Conservation (phyloP, 2,329 filamentous ascomycete species). For the Arthrobotrys conoides region DNA sequence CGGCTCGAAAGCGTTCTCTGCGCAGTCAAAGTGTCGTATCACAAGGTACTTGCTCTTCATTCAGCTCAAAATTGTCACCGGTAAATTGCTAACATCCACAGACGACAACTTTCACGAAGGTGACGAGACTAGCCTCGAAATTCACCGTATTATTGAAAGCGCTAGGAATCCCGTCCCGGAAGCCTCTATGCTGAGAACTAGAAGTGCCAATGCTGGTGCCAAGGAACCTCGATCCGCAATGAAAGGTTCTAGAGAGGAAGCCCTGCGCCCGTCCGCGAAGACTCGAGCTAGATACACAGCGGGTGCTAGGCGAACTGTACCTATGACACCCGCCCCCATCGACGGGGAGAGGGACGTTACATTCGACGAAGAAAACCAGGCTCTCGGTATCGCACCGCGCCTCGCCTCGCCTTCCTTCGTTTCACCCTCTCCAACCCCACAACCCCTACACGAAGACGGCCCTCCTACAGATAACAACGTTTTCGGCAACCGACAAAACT, state of each 20-base stretch:
- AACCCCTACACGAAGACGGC: conserved; percentile 10
- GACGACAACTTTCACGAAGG: conserved; percentile 57
- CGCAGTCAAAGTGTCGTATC: conserved; percentile 57
- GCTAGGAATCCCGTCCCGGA: conserved; percentile 48
- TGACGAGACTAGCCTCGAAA: conserved; percentile 56
- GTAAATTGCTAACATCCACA: conserved; percentile 12
- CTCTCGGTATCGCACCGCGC: conserved; percentile 38
- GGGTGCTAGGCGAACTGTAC: conserved; percentile 27
- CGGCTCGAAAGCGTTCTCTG: conserved; percentile 44
- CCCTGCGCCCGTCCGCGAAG: conserved; percentile 53
- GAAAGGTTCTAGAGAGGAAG: conserved; percentile 56
- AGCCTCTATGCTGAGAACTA: conserved; percentile 46
- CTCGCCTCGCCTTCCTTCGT: conserved; percentile 37
- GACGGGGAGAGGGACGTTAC: conserved; percentile 46
- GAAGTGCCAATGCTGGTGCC: conserved; percentile 45
- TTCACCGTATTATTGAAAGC: conserved; percentile 54
- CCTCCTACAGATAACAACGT: background rate
- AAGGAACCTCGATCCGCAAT: conserved; percentile 55
- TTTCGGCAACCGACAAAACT: conserved; percentile 33
- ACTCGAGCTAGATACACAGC: conserved; percentile 46
- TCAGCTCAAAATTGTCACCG: background rate
- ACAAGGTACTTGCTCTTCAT: conserved; percentile 24
- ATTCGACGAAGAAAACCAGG: conserved; percentile 58
- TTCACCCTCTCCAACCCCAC: conserved; percentile 38
- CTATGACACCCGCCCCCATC: conserved; percentile 39